Conservation (phyloP, 2,329 filamentous ascomycete species). For the Stemphylium vesicarium region DNA sequence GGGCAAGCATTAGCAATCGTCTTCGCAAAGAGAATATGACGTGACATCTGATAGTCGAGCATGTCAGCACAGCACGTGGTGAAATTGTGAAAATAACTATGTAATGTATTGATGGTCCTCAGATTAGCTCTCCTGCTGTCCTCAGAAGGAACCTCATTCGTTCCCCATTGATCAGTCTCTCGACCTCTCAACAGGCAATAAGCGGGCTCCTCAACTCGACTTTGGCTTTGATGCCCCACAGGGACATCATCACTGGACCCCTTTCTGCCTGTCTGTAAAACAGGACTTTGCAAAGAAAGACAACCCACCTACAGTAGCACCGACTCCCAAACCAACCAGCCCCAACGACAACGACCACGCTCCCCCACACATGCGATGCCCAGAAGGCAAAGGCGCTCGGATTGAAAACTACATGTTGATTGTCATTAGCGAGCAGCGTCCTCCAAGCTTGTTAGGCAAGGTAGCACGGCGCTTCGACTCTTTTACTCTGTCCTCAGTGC, state of each 20-base stretch:
- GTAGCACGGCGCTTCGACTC: conserved; percentile 37
- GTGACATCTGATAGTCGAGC: neutral
- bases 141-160: conserved; percentile 37
- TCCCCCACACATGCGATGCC: conserved; percentile 28
- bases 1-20: too few species aligned
- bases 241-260: conserved; percentile 45
- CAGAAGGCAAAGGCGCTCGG: conserved; percentile 36
- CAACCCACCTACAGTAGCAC: conserved; percentile 15
- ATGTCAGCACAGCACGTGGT: conserved; percentile 3
- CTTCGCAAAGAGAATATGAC: neutral
- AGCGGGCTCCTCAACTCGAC: conserved; percentile 39
- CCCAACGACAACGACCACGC: conserved; percentile 37
- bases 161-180: conserved; percentile 17
- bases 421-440: conserved; percentile 37
- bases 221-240: conserved; percentile 45
- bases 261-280: conserved; percentile 23
- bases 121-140: conserved; percentile 47
- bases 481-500: conserved; percentile 44
- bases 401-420: conserved; percentile 45
- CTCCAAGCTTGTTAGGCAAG: conserved; percentile 20
- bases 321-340: conserved; percentile 11
- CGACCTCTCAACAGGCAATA: conserved; percentile 18
- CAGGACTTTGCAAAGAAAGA: conserved; percentile 14
- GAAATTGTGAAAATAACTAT: neutral
- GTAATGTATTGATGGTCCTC: conserved; percentile 32